Evolutionary conservation across 164 flowering plant genomes (phyloP).

Genomic region (Berberis vulgaris): DNA sequence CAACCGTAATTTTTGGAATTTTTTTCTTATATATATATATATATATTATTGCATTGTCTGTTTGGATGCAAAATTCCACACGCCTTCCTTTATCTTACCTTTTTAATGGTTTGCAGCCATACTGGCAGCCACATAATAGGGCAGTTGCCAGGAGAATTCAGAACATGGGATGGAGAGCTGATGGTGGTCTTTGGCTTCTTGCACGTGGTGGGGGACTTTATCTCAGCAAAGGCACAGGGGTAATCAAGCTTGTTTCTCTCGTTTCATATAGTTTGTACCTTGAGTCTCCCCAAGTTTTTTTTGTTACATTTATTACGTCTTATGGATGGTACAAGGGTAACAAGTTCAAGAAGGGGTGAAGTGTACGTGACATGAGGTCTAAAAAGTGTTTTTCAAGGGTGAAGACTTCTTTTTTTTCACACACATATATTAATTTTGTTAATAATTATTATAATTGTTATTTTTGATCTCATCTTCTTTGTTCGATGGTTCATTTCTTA

Average conservation of each 20-base stretch:
- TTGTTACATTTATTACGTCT: no score
- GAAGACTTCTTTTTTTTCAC: background rate
- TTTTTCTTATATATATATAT: no score
- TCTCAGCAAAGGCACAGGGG: constrained; percentile 97
- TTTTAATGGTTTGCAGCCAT: constrained; percentile 45
- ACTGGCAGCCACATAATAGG: constrained; percentile 98
- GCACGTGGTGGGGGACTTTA: constrained; percentile 97
- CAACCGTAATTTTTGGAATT: no score
- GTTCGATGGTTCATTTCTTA: no score
- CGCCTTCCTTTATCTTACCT: background rate
- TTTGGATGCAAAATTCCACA: no score
- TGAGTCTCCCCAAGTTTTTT: background rate
- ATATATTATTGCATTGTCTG: no score
- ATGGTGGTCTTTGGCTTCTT: constrained; percentile 99
- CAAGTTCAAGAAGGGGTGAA: no score
- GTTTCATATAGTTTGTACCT: background rate
- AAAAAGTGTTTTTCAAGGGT: background rate
- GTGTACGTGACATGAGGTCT: no score
- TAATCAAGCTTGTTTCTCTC: constrained; percentile 15
- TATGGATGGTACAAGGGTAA: no score
- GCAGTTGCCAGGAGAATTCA: constrained; percentile 92
- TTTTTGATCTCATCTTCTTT: background rate
- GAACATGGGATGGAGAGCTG: constrained; percentile 99
- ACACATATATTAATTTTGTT: background rate
- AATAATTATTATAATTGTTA: background rate